Evolutionary conservation across 176 grass and related monocot genomes (phyloP), one percentile per base, ranked within the genome.

Genomic region (barley (Hordeum vulgare)): DNA sequence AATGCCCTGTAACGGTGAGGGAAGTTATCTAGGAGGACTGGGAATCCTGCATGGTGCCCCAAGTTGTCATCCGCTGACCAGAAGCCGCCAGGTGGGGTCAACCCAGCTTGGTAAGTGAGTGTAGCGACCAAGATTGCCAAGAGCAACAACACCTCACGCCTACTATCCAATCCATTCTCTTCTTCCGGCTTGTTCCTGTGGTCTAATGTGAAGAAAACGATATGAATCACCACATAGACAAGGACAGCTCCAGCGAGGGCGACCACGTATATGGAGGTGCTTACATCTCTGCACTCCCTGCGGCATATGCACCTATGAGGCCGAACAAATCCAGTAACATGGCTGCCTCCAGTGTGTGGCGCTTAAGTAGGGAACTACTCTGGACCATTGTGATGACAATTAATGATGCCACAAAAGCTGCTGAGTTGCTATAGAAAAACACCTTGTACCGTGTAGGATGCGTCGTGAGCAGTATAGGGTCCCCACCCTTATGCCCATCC

Each of bases 71-170:
- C 57, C 3, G 34, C 2, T 0, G 24, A 25, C 81, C 57, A 75
- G 25, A 85, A 24, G 2, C 76, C 82, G 0, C 87, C 47, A 0
- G 82, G 82, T 1, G 69, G 82, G 15, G 78, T 89, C 14, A 89
- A 20, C 4, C 87, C 87, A 11, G 76, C 77, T 20, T 89, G 88
- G 62, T 86, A 90, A 45, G 88, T 90, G 70, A 85, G 59, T 33
- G 81, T 76, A 0, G 88, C 83, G 1, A 39, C 78, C 26, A 90
- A 14, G 35, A 86, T 82, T 2, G 71, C 78, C 8, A 90, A 34
- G 0, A 90, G 73, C 21, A 89, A 42, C 40, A 89, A n/a, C 8
- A 65, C 13, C 34, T 81, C 75, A 40, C 59, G 64, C 51, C 35
- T 31, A 3, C 60, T 77, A 5, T 84, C 56, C 61, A 65, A 33